Conservation (phyloP, 805 yeast genomes). For the Pichia insulana region DNA sequence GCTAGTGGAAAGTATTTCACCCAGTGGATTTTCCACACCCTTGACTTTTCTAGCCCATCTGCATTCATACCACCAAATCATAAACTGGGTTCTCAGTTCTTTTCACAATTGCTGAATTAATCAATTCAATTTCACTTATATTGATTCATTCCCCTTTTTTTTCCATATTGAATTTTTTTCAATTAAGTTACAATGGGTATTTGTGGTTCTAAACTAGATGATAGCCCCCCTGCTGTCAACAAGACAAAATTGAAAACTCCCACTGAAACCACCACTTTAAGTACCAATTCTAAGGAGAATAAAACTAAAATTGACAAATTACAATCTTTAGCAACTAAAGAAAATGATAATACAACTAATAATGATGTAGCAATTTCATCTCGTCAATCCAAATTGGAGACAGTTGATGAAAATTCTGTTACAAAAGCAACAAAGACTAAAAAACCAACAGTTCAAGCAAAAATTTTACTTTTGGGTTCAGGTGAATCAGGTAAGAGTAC, state of each 20-base stretch:
- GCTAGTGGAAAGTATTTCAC: too few species aligned
- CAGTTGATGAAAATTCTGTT: neutral
- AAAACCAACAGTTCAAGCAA: constrained; percentile 39
- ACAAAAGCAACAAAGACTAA: neutral
- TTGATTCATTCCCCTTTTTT: too few species aligned
- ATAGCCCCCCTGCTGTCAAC: neutral
- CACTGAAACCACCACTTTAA: neutral
- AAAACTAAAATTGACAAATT: neutral
- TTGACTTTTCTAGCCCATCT: too few species aligned
- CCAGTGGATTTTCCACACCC: too few species aligned
- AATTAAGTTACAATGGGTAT: constrained; percentile 17
- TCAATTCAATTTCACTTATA: too few species aligned
- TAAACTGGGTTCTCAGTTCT: too few species aligned
- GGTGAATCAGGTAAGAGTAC: constrained; percentile 85
- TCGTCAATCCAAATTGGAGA: neutral
- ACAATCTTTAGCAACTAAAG: neutral
- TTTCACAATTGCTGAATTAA: too few species aligned
- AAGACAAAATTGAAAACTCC: neutral
- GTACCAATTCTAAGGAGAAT: neutral
- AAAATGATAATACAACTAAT: neutral
- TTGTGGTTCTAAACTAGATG: constrained; percentile 10
- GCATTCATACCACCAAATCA: too few species aligned
- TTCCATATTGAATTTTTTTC: too few species aligned
- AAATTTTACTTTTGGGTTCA: constrained; percentile 73
- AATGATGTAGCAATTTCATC: neutral